Evolutionary conservation across 148 eudicot species (phyloP).

Genomic region (Polygonum aviculare): DNA sequence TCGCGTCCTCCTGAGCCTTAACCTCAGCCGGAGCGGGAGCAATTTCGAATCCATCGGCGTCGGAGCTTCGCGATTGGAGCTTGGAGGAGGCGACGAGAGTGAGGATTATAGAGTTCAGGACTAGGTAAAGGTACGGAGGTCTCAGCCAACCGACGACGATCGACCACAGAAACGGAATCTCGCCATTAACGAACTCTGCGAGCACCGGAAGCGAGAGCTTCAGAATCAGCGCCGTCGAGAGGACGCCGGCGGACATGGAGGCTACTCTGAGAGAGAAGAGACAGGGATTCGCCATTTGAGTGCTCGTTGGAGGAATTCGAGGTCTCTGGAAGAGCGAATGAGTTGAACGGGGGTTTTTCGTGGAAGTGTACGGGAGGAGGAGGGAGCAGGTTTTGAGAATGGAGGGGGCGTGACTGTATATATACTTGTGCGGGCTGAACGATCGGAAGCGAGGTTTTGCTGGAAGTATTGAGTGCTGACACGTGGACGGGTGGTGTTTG

Average conservation of each 20-base stretch:
- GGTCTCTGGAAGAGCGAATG: neutral
- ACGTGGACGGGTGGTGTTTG: neutral
- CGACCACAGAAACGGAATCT: constrained; percentile 37
- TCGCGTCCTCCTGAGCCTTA: constrained; percentile 26
- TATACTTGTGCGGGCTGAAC: neutral
- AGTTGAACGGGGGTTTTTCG: neutral
- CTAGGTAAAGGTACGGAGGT: constrained; percentile 71
- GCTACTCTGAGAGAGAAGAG: constrained; percentile 28
- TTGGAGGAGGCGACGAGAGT: constrained; percentile 59
- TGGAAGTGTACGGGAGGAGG: too few relatives aligned
- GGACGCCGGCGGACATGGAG: constrained; percentile 3
- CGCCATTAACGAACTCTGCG: constrained; percentile 25
- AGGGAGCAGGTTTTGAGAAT: neutral
- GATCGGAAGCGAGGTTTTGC: neutral
- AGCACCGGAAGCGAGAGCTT: constrained; percentile 31
- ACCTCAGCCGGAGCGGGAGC: constrained; percentile 3
- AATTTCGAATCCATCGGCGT: neutral
- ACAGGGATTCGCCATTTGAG: constrained; percentile 11
- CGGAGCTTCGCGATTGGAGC: constrained; percentile 18
- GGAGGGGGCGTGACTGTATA: neutral
- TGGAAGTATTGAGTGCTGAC: neutral
- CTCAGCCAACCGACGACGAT: constrained; percentile 26
- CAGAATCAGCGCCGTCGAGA: neutral
- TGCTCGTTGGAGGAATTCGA: neutral
- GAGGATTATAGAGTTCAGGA: constrained; percentile 69